phyloP scores from a whole-genome alignment of 2,329 filamentous ascomycete genomes.

The Fusarium sarcochroum region DNA sequence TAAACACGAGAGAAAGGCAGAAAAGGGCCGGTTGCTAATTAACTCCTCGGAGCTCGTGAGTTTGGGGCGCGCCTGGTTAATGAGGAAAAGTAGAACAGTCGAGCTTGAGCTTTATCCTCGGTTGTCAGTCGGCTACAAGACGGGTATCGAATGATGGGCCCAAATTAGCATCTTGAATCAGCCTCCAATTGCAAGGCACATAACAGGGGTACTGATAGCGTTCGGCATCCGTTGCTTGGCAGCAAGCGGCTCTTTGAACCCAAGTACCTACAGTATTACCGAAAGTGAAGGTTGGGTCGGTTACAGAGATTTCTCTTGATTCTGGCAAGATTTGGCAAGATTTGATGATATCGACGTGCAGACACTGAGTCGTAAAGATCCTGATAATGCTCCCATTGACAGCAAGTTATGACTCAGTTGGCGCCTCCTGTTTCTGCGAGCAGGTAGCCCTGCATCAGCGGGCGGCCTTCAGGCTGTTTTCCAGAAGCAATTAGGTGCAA shows the following conservation, averaged over 20 bases:
- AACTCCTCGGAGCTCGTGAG: background rate
- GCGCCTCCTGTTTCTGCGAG: background rate
- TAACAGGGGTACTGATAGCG: constrained; percentile 29
- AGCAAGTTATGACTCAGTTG: constrained; percentile 5
- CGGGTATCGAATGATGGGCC: constrained; percentile 23
- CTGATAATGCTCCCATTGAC: background rate
- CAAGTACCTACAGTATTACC: too few relatives aligned
- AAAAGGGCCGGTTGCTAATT: constrained; percentile 26
- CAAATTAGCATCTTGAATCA: constrained; percentile 7
- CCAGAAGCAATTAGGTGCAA: constrained; percentile 21
- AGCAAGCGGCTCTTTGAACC: constrained; percentile 30
- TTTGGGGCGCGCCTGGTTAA: constrained; percentile 18
- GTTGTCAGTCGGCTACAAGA: constrained; percentile 43
- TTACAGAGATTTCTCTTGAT: background rate
- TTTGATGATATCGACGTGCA: background rate
- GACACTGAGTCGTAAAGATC: background rate
- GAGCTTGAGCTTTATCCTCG: constrained; percentile 42
- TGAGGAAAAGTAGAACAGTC: constrained; percentile 20
- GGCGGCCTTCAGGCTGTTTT: constrained; percentile 7
- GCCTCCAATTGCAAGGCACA: constrained; percentile 1
- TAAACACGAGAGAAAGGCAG: constrained; percentile 10
- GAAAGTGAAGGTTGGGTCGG: background rate
- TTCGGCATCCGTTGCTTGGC: constrained; percentile 25
- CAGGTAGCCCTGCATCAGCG: background rate
- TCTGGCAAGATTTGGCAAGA: background rate